Conservation (phyloP, 2,329 filamentous ascomycete genomes). For the Monascus ruber region DNA sequence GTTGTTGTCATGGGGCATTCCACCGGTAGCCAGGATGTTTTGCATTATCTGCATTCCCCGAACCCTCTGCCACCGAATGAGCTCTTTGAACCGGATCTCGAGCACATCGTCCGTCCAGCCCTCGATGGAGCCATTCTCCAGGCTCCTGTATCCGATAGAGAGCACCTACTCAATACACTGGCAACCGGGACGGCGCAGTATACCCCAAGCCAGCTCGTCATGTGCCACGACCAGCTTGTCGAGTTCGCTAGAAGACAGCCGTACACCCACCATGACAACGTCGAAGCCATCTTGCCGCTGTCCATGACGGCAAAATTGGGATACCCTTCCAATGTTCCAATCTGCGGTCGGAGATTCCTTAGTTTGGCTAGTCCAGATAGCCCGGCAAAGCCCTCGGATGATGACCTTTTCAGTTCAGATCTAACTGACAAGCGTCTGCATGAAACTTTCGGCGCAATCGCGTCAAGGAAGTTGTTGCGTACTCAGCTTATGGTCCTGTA, state of each 20-base stretch:
- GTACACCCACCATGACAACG: slow-evolving; percentile 7
- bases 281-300: slow-evolving; percentile 22
- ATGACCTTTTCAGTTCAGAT: slow-evolving; percentile 83
- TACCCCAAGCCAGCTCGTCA: slow-evolving; percentile 5
- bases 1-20: slow-evolving; percentile 60
- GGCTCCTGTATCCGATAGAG: slow-evolving; percentile 66
- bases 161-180: slow-evolving; percentile 39
- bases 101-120: slow-evolving; percentile 33
- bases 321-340: slow-evolving; percentile 26
- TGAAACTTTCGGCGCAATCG: slow-evolving; percentile 51
- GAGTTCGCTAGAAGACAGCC: slow-evolving; percentile 17
- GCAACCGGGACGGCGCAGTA: slow-evolving; percentile 8
- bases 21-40: slow-evolving; percentile 57
- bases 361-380: slow-evolving; percentile 43
- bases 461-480: slow-evolving; percentile 23
- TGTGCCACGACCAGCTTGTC: slow-evolving; percentile 24
- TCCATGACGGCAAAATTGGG: slow-evolving; percentile 22
- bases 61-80: slow-evolving; percentile 26
- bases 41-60: slow-evolving; percentile 47
- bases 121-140: slow-evolving; percentile 72
- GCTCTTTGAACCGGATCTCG: slow-evolving; percentile 14
- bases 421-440: slow-evolving; percentile 48
- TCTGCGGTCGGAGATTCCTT: slow-evolving; percentile 48
- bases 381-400: slow-evolving; percentile 52
- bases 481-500: slow-evolving; percentile 33